A percentile compares a stretch with the other conserved stretches of the same genome.
phyloP scores from a whole-genome alignment of 1,139 yeast species.

The Lodderomyces beijingensis region DNA sequence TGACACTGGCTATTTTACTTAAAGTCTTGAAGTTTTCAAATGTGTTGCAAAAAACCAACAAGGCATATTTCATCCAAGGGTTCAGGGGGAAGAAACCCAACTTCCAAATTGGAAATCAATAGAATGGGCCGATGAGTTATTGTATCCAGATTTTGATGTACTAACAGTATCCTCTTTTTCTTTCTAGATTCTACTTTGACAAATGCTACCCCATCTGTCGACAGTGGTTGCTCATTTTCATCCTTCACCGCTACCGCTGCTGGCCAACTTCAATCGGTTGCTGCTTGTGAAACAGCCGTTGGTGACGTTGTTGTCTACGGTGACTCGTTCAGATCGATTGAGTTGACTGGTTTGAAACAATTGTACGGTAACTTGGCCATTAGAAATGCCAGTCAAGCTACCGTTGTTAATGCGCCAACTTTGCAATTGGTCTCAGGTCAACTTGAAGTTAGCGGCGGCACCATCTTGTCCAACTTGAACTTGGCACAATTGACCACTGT shows the following conservation, averaged over 20 bases:
- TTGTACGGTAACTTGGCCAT: constrained; percentile 73
- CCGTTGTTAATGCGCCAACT: constrained; percentile 69
- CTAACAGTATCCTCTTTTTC: background rate
- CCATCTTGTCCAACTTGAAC: constrained; percentile 62
- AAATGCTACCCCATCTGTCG: constrained; percentile 47
- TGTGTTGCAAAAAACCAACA: too few species aligned
- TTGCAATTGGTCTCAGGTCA: constrained; percentile 71
- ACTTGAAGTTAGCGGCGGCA: constrained; percentile 58
- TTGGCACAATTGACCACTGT: constrained; percentile 80
- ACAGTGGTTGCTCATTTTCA: constrained; percentile 53
- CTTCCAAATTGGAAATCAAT: too few species aligned
- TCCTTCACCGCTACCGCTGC: constrained; percentile 69
- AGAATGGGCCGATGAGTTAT: too few species aligned
- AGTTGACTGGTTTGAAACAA: constrained; percentile 54
- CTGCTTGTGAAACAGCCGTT: constrained; percentile 72
- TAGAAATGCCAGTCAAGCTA: constrained; percentile 60
- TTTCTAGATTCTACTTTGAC: constrained; percentile 44
- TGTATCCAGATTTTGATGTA: too few species aligned
- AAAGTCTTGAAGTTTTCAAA: too few species aligned
- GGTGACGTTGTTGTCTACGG: constrained; percentile 77
- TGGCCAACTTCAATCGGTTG: constrained; percentile 66
- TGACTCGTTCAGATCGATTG: constrained; percentile 50
- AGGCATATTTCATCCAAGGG: too few species aligned
- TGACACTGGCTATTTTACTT: too few species aligned
- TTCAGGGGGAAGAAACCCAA: too few species aligned